These are phyloP conservation scores for Circinella minor DNA, from an alignment of 371 early-diverging fungal species.

Conservation along the genomic window DNA sequence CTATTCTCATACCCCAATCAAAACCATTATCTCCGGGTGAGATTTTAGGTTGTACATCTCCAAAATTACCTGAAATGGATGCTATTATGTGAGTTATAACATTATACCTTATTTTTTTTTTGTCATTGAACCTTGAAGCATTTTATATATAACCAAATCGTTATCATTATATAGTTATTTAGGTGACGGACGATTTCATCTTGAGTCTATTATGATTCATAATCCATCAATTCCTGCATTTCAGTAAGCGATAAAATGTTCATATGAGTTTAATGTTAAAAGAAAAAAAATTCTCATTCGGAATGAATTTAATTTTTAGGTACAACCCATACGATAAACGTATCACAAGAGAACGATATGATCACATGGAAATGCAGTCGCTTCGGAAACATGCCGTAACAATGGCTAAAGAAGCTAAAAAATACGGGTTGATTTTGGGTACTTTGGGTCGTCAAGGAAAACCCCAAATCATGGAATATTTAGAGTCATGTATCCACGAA, in stretches of 20 bases:
- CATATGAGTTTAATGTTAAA: too few relatives aligned
- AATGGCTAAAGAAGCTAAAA: conserved; percentile 72
- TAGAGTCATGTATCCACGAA: conserved; percentile 68
- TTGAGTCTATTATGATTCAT: conserved; percentile 99
- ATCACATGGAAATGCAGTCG: conserved; percentile 90
- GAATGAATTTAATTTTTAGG: conserved; percentile 23
- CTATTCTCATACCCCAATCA: conserved; percentile 85
- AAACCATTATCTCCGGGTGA: conserved; percentile 98
- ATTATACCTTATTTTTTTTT: neutral
- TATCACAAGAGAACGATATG: conserved; percentile 94
- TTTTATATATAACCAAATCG: too few relatives aligned
- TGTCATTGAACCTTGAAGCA: too few relatives aligned
- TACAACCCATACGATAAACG: conserved; percentile 98
- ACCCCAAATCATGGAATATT: conserved; percentile 86
- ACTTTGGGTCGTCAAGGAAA: conserved; percentile 99
- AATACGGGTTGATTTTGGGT: conserved; percentile 92
- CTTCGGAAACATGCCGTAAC: conserved; percentile 85
- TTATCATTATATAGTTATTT: conserved; percentile 58
- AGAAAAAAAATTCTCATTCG: too few relatives aligned
- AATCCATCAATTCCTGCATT: conserved; percentile 94
- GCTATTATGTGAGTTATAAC: conserved; percentile 59
- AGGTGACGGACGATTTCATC: conserved; percentile 99
- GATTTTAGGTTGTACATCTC: conserved; percentile 99
- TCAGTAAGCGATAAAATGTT: conserved; percentile 48
- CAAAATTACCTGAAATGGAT: conserved; percentile 78